Percentiles rank a stretch among this genome's conserved stretches.
These are phyloP conservation scores for Pluteus cervinus DNA, from an alignment of 768 basidiomycete genomes.

Conservation along the genomic window DNA sequence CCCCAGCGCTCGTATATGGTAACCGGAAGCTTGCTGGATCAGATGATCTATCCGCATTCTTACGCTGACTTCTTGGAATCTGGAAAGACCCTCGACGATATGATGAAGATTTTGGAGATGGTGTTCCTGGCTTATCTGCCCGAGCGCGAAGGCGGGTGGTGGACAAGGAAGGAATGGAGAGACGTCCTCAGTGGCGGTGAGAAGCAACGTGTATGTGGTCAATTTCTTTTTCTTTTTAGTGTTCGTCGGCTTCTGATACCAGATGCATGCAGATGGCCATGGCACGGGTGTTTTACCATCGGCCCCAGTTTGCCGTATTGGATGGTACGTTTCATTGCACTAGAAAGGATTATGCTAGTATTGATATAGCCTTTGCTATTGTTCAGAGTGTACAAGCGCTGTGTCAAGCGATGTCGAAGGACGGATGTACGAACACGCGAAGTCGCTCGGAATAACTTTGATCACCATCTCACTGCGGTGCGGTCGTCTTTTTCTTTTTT, in stretches of 20 bases:
- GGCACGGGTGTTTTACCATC: slow-evolving; percentile 89
- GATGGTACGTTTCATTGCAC: slow-evolving; percentile 53
- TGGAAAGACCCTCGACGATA: slow-evolving; percentile 59
- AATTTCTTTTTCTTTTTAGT: neutral
- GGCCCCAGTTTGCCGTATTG: slow-evolving; percentile 75
- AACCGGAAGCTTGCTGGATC: slow-evolving; percentile 80
- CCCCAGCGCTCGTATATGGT: slow-evolving; percentile 95
- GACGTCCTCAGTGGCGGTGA: slow-evolving; percentile 95
- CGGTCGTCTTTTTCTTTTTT: slow-evolving; percentile 12
- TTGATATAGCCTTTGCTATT: slow-evolving; percentile 4
- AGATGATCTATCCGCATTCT: slow-evolving; percentile 90
- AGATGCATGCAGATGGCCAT: slow-evolving; percentile 62
- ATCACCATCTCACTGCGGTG: slow-evolving; percentile 89
- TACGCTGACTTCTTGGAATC: slow-evolving; percentile 63
- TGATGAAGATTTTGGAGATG: slow-evolving; percentile 72
- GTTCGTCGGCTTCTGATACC: slow-evolving; percentile 7
- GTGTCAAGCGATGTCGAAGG: slow-evolving; percentile 97
- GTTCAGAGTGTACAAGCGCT: slow-evolving; percentile 86
- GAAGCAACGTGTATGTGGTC: slow-evolving; percentile 72
- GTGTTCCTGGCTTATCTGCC: slow-evolving; percentile 85
- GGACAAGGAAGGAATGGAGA: slow-evolving; percentile 90
- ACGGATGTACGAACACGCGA: slow-evolving; percentile 90
- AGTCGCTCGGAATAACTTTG: slow-evolving; percentile 82
- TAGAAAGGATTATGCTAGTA: neutral
- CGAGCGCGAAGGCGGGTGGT: slow-evolving; percentile 84